Base-by-base conservation (phyloP, 1,284 basidiomycete genomes). In the Ceratobasidium sp. region DNA sequence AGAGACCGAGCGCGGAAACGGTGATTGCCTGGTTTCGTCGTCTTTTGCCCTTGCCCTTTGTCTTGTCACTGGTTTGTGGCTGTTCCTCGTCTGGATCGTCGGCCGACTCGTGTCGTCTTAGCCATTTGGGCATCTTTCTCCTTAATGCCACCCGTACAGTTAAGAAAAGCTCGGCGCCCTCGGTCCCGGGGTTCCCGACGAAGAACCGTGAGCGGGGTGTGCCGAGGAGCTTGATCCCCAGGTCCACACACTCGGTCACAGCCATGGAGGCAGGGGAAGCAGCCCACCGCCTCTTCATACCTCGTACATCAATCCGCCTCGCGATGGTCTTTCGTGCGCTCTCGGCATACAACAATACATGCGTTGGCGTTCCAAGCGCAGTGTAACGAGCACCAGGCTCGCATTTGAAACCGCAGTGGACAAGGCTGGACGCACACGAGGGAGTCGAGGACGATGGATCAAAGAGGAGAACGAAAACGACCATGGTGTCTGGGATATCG, bases 41-140 rank as follows among this genome's bases (percentile, higher is more conserved):
- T 8, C 31, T 29, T 31, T 43, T 62, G 2, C 59, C 39, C 24
- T 24, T 8, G 22, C 22, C n/a, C 34, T 9, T 62, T 62, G 2
- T 6, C 58, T 39, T 29, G 29, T 46, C 54, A 2, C n/a, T 61
- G 72, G 43, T 43, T 68, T 29, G 41, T 58, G n/a, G n/a, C n/a
- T n/a, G 77, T 77, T 76, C 34, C 80, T 81, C 71, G 80, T 81
- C 51, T 80, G 80, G 37, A 37, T 34, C 54, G 13, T 58, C 78
- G 27, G 81, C 63, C 77, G 79, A 24, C 76, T 79, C 68, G 69
- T 74, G 43, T 75, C 79, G 61, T 76, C 81, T 73, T 78, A 80
- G 72, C 75, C 63, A 37, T 77, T 81, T 76, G 80, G 81, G 76
- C 74, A 77, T 24, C 74, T 76, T 34, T 79, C 80, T 16, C 75